Percentiles rank a stretch among this genome's conserved stretches.
These are phyloP conservation scores for Kazachstania viticola DNA, from an alignment of 805 yeast genomes.

Conservation along the genomic window DNA sequence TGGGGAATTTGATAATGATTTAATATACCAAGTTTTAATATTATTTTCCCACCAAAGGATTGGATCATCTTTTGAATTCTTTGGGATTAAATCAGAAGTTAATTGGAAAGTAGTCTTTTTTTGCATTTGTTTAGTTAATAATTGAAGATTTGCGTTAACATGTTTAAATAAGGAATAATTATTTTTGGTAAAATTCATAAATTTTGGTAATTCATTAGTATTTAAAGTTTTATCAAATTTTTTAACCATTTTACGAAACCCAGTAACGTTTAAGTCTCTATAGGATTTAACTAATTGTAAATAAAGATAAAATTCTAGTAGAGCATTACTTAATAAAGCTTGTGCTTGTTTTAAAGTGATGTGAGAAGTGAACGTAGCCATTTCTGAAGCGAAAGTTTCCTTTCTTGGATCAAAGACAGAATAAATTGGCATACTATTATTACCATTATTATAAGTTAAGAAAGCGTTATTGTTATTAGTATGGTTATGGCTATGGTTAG, in stretches of 20 bases:
- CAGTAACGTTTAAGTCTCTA: slow-evolving; percentile 71
- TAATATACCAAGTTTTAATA: slow-evolving; percentile 31
- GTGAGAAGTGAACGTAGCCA: slow-evolving; percentile 1
- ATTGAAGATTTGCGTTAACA: slow-evolving; percentile 15
- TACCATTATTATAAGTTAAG: neutral
- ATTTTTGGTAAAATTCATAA: slow-evolving; percentile 19
- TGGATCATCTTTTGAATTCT: slow-evolving; percentile 19
- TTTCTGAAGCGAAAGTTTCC: slow-evolving; percentile 9
- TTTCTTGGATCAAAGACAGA: slow-evolving; percentile 3
- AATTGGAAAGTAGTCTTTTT: slow-evolving; percentile 9
- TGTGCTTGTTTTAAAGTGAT: slow-evolving; percentile 7
- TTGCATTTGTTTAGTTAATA: slow-evolving; percentile 18
- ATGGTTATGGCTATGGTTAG: neutral
- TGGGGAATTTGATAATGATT: slow-evolving; percentile 20
- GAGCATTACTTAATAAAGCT: slow-evolving; percentile 17
- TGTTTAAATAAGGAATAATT: slow-evolving; percentile 20
- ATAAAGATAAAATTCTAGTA: slow-evolving; percentile 22
- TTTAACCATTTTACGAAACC: slow-evolving; percentile 77
- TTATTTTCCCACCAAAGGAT: slow-evolving; percentile 21
- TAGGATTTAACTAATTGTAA: slow-evolving; percentile 32
- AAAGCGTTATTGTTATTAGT: neutral
- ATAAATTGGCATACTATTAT: neutral
- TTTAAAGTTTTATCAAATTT: slow-evolving; percentile 63
- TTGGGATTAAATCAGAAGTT: slow-evolving; percentile 8
- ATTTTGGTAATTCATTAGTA: slow-evolving; percentile 16